Conservation (phyloP, 768 basidiomycete genomes). For the Rhodotorula babjevae region DNA sequence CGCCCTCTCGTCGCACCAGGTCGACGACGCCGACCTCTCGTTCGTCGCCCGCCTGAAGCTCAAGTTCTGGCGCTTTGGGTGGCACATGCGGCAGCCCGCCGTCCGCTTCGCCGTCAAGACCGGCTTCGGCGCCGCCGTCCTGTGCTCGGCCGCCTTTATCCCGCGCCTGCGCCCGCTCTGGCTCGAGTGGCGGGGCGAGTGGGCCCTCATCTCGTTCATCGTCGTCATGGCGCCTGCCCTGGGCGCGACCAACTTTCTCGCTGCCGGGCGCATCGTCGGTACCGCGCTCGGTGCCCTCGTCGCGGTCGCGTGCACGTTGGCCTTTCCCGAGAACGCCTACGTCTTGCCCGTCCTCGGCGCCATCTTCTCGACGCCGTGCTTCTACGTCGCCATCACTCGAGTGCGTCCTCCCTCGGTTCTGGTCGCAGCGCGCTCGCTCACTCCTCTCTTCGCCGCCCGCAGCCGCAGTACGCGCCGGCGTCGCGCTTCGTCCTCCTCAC, state of each 20-base stretch:
- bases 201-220: conserved; percentile 90
- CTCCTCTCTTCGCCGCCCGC: conserved; percentile 39
- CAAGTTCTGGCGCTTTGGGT: conserved; percentile 51
- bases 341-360: conserved; percentile 78
- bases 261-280: conserved; percentile 74
- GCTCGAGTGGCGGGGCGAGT: conserved; percentile 79
- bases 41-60: conserved; percentile 20
- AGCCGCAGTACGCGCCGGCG: conserved; percentile 67
- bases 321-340: conserved; percentile 70
- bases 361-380: conserved; percentile 86
- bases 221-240: conserved; percentile 88
- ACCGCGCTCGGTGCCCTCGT: conserved; percentile 60
- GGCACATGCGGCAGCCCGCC: conserved; percentile 72
- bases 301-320: conserved; percentile 9
- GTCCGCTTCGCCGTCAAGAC: conserved; percentile 81
- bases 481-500: conserved; percentile 77
- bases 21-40: background rate
- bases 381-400: conserved; percentile 76
- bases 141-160: conserved; percentile 83
- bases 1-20: conserved; percentile 27
- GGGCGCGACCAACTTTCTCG: conserved; percentile 86
- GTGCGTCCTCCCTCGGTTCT: conserved; percentile 24
- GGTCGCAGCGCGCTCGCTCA: conserved; percentile 18
- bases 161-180: conserved; percentile 69
- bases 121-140: conserved; percentile 61